phyloP scores from a whole-genome alignment of 2,329 filamentous ascomycete species.

The Ilyonectria destructans region DNA sequence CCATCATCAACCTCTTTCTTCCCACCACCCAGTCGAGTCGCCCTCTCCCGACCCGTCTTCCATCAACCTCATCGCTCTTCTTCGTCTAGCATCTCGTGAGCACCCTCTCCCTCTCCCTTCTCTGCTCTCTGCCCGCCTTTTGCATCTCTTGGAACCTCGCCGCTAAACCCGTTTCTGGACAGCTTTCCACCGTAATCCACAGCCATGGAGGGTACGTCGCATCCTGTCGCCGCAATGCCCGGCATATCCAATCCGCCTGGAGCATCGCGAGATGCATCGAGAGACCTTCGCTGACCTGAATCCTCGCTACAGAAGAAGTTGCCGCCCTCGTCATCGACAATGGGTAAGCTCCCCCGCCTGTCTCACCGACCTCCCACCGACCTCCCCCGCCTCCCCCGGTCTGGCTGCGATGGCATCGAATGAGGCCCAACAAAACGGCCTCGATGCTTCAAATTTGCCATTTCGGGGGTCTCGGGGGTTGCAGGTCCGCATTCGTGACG shows the following conservation, averaged over 20 bases:
- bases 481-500: not conserved
- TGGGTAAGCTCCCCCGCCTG: conserved; percentile 85
- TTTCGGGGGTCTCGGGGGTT: not conserved
- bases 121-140: conserved; percentile 38
- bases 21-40: conserved; percentile 45
- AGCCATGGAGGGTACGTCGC: conserved; percentile 71
- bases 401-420: conserved; percentile 45
- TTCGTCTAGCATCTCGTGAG: conserved; percentile 51
- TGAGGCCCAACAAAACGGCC: conserved; percentile 41
- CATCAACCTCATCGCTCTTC: conserved; percentile 51
- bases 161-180: conserved; percentile 53
- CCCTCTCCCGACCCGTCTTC: conserved; percentile 51
- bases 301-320: conserved; percentile 89
- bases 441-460: conserved; percentile 20
- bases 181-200: conserved; percentile 60
- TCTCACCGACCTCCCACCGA: conserved; percentile 55
- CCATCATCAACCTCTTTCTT: conserved; percentile 50
- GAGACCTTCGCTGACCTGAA: conserved; percentile 59
- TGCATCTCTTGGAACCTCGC: conserved; percentile 41
- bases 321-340: conserved; percentile 99
- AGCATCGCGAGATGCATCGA: conserved; percentile 41
- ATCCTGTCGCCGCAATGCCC: conserved; percentile 50
- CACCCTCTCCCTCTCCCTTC: conserved; percentile 33
- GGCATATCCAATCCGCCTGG: conserved; percentile 42
- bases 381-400: conserved; percentile 39